Conservation (phyloP, 1,284 basidiomycete genomes). For the Ceratobasidium sp. region DNA sequence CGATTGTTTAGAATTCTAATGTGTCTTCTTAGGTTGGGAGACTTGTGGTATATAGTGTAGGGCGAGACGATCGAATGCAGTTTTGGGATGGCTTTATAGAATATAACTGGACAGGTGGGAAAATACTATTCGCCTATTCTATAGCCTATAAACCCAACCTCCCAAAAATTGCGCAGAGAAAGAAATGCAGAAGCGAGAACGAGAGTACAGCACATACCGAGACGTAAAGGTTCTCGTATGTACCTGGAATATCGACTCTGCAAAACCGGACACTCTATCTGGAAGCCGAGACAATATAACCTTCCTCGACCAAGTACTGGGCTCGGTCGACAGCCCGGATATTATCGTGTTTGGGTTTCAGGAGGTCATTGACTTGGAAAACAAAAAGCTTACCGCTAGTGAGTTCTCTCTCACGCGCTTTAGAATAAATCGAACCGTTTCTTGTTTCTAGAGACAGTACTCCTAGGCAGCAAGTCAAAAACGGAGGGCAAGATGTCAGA, state of each 20-base stretch:
- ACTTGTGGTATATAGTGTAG: slow-evolving; percentile 80
- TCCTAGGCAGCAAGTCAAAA: slow-evolving; percentile 77
- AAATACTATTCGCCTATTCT: slow-evolving; percentile 33
- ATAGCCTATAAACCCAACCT: slow-evolving; percentile 11
- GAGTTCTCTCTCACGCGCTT: slow-evolving; percentile 47
- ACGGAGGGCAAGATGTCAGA: slow-evolving; percentile 67
- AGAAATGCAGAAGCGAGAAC: slow-evolving; percentile 78
- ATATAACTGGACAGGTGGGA: slow-evolving; percentile 85
- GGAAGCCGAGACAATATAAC: slow-evolving; percentile 70
- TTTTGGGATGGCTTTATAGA: slow-evolving; percentile 93
- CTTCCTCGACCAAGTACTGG: slow-evolving; percentile 78
- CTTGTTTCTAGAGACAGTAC: slow-evolving; percentile 69
- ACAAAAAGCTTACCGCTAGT: slow-evolving; percentile 88
- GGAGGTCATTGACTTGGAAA: slow-evolving; percentile 94
- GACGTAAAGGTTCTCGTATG: slow-evolving; percentile 83
- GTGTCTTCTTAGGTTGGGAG: slow-evolving; percentile 53
- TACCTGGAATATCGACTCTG: slow-evolving; percentile 94
- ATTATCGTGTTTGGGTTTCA: slow-evolving; percentile 95
- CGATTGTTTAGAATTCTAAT: not conserved
- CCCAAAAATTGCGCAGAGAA: slow-evolving; percentile 62
- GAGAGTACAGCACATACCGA: slow-evolving; percentile 82
- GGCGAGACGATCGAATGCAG: slow-evolving; percentile 77
- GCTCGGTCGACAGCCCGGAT: slow-evolving; percentile 79
- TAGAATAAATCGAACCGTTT: too few relatives aligned
- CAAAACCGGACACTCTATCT: slow-evolving; percentile 78